Conservation (phyloP, 2,329 filamentous ascomycete genomes). For the Rhynchosporium graminicola region DNA sequence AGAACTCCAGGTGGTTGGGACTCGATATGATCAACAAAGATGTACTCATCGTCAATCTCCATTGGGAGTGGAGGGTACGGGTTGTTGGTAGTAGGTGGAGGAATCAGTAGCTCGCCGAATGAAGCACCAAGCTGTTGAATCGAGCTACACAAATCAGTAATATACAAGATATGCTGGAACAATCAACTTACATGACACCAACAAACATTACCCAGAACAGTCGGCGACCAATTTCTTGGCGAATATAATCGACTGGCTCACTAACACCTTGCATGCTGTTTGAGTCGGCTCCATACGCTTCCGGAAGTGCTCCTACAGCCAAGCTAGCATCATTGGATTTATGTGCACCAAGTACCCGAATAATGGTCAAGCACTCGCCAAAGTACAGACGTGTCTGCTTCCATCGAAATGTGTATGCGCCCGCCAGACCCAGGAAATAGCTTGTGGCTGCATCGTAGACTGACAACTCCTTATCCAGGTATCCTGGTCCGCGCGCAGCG, state of each 20-base stretch:
- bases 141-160: constrained; percentile 52
- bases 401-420: constrained; percentile 68
- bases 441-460: constrained; percentile 70
- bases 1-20: constrained; percentile 67
- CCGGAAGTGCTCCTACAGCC: constrained; percentile 32
- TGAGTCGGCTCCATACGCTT: constrained; percentile 30
- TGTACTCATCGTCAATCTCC: constrained; percentile 82
- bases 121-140: constrained; percentile 75
- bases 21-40: constrained; percentile 69
- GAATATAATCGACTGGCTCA: constrained; percentile 60
- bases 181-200: constrained; percentile 59
- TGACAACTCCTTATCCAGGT: constrained; percentile 56
- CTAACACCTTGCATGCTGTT: constrained; percentile 19
- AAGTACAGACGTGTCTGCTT: constrained; percentile 69
- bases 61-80: constrained; percentile 78
- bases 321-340: constrained; percentile 50
- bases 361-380: constrained; percentile 69
- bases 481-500: constrained; percentile 61
- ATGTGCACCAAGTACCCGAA: constrained; percentile 66
- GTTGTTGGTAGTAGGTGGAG: constrained; percentile 72
- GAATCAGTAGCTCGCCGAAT: constrained; percentile 71
- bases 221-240: constrained; percentile 71
- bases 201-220: constrained; percentile 86
- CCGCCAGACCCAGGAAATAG: constrained; percentile 70
- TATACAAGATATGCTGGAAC: background rate